Base-by-base conservation (phyloP, 805 yeast species). In the Saturnispora hagleri region DNA sequence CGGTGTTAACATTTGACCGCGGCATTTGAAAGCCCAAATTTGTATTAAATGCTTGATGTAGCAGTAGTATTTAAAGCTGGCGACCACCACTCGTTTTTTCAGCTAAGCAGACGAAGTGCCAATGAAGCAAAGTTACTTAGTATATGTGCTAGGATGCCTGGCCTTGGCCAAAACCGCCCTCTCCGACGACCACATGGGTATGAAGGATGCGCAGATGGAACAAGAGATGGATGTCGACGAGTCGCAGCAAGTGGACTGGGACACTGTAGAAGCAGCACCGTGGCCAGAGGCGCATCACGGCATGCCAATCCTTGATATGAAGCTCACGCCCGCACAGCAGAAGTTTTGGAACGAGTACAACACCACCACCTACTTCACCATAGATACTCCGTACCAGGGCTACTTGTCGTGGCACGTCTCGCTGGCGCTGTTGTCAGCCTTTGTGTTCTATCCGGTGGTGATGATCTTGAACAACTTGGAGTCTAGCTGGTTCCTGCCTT, bases 321-420 rank as follows among this genome's bases (percentile, higher is more conserved):
- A 78, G 18, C 73, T 90, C 47, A 74, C 81, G 17, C 84, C 90
- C 0, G 85, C 81, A 44, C 96, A 89, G 65, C 70, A 80, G 51
- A 63, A 74, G 27, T 90, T 76, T 66, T 90, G 97, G 97, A 81
- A 80, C 47, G 63, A 67, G 26, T 90, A 89, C 67, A 81, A 86
- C 61, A 80, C 95, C 13, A 84, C 91, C 1, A 82, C 88, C 3
- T 89, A 75, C 64, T 81, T 87, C 68, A 81, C 78, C 7, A 62
- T 77, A 12, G 75, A 73, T 0, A 58, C 75, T 2, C 74, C 80
- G 3, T 74, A 74, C 57, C 75, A 79, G 52, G 53, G 72, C 13
- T 74, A 82, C 1, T 68, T 89, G 28, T 72, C 72, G 56, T 58
- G 72, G 41, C 97, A 89, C 61, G 68, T 81, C 9, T 58, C 64